A percentile compares a stretch with the other conserved stretches of the same genome.
Evolutionary conservation across 768 basidiomycete species (phyloP).

Genomic region (Amanita muscaria): DNA sequence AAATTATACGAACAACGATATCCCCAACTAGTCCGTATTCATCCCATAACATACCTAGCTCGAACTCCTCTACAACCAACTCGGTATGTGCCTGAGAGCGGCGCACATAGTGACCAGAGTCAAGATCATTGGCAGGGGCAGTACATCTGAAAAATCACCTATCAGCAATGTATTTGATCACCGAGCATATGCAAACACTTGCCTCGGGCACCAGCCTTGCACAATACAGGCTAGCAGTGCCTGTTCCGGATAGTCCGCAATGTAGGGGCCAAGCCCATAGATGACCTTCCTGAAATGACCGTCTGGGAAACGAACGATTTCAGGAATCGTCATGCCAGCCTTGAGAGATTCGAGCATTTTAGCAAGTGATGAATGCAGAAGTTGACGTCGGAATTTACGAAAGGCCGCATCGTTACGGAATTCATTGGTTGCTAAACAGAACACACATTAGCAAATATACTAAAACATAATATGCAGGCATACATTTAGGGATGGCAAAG

Average conservation of each 20-base stretch:
- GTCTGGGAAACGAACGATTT: constrained; percentile 20
- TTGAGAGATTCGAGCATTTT: constrained; percentile 16
- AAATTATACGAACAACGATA: constrained; percentile 19
- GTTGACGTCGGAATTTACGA: constrained; percentile 20
- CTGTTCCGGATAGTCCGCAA: constrained; percentile 31
- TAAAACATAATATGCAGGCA: neutral
- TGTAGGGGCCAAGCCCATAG: constrained; percentile 25
- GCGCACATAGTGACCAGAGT: constrained; percentile 10
- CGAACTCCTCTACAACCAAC: constrained; percentile 17
- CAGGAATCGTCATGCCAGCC: constrained; percentile 20
- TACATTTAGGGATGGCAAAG: constrained; percentile 23
- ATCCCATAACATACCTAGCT: constrained; percentile 23
- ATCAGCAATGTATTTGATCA: constrained; percentile 1
- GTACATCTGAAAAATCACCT: constrained; percentile 12
- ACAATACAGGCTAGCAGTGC: constrained; percentile 23
- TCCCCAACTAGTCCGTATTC: constrained; percentile 25
- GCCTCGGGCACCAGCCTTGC: constrained; percentile 23
- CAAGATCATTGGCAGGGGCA: constrained; percentile 15
- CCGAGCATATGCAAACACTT: neutral
- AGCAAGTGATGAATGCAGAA: constrained; percentile 22
- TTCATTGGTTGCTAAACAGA: constrained; percentile 12
- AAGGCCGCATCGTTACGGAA: constrained; percentile 14
- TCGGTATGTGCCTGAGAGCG: constrained; percentile 18
- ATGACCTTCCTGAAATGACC: constrained; percentile 21
- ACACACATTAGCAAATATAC: neutral